These are phyloP conservation scores for Ajuga reptans DNA, from an alignment of 305 asterid species.

Conservation along the genomic window DNA sequence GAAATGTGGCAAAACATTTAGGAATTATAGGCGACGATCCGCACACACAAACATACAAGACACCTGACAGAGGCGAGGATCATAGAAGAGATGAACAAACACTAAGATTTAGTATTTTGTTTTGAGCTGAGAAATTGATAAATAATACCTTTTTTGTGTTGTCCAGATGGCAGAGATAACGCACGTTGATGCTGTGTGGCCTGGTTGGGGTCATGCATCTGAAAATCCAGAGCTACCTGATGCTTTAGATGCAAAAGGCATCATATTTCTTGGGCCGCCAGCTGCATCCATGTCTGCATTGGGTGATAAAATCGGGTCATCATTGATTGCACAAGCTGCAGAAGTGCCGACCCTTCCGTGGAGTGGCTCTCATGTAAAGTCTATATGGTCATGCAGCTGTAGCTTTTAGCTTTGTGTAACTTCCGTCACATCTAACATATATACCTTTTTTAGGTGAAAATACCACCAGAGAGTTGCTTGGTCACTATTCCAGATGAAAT, in stretches of 20 bases:
- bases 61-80: neutral
- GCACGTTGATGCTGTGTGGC: conserved; percentile 97
- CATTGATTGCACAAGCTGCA: conserved; percentile 96
- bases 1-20: neutral
- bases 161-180: conserved; percentile 94
- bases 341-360: conserved; percentile 97
- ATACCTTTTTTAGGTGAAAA: conserved; percentile 53
- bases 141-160: conserved; percentile 16
- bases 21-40: neutral
- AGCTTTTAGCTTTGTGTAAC: conserved; percentile 1
- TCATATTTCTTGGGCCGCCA: conserved; percentile 91
- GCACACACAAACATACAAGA: neutral
- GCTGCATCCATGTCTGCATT: conserved; percentile 84
- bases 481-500: conserved; percentile 67
- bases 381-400: conserved; percentile 17
- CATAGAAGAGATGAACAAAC: neutral
- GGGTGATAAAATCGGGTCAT: conserved; percentile 97
- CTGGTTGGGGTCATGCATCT: conserved; percentile 99
- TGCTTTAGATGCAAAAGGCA: conserved; percentile 71
- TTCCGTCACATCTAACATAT: conserved; percentile 18
- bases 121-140: conserved; percentile 2
- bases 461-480: conserved; percentile 65
- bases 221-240: conserved; percentile 97
- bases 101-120: neutral
- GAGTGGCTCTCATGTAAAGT: conserved; percentile 95